phyloP scores from a whole-genome alignment of 305 asterid genomes.

The Caryopteris hybrid region DNA sequence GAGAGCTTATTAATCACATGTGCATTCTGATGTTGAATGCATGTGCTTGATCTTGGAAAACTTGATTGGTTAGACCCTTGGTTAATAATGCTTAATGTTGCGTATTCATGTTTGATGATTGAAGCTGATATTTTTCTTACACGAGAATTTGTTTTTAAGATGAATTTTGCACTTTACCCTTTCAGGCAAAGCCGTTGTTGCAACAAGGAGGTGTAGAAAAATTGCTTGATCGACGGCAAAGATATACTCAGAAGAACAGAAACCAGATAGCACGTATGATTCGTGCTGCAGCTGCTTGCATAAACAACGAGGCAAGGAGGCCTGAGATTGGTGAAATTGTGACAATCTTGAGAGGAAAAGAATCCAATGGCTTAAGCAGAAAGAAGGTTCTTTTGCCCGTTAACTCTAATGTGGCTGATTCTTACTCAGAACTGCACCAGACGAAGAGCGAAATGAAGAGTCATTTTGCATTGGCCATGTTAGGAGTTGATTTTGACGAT shows the following conservation, averaged over 20 bases:
- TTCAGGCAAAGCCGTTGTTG: slow-evolving; percentile 74
- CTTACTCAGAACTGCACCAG: slow-evolving; percentile 38
- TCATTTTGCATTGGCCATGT: slow-evolving; percentile 84
- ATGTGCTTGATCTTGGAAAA: slow-evolving; percentile 6
- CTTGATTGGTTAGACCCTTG: neutral
- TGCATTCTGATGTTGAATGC: slow-evolving; percentile 7
- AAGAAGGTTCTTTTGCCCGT: slow-evolving; percentile 38
- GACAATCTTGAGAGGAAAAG: slow-evolving; percentile 50
- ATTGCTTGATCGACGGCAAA: slow-evolving; percentile 53
- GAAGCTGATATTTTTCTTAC: neutral
- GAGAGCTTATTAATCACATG: neutral
- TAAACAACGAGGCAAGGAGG: slow-evolving; percentile 53
- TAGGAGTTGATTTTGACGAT: slow-evolving; percentile 69
- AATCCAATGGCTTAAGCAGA: slow-evolving; percentile 23
- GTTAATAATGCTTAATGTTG: neutral
- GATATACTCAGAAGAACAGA: slow-evolving; percentile 28
- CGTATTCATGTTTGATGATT: neutral
- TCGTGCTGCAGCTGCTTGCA: slow-evolving; percentile 71
- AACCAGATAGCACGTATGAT: slow-evolving; percentile 45
- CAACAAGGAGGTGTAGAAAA: slow-evolving; percentile 56
- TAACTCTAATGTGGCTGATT: slow-evolving; percentile 28
- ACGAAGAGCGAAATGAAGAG: slow-evolving; percentile 64
- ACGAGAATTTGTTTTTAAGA: neutral
- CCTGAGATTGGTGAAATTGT: slow-evolving; percentile 62
- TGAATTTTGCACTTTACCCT: neutral